Evolutionary conservation across 225 moss, liverwort and hornwort genomes (phyloP).

Genomic region (Neckera pumila): DNA sequence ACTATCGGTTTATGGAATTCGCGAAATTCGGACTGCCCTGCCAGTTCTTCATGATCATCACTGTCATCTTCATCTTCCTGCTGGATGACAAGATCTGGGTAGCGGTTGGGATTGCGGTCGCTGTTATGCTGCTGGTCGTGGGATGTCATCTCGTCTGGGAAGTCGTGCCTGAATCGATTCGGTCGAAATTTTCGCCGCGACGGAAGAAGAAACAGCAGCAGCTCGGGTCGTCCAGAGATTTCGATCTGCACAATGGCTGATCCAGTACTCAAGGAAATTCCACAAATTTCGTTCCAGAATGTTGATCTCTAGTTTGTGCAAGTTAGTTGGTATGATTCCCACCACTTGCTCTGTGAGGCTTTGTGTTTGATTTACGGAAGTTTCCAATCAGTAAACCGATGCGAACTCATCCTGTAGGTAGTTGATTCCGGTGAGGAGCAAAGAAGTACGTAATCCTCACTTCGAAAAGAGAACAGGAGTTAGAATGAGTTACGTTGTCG

Average conservation of each 20-base stretch:
- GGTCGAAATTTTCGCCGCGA: neutral
- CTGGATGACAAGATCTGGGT: constrained; percentile 15
- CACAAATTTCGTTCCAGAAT: neutral
- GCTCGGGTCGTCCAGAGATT: neutral
- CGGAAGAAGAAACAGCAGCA: neutral
- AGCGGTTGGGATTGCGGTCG: neutral
- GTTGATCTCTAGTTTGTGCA: neutral
- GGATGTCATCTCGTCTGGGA: neutral
- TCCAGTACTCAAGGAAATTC: neutral
- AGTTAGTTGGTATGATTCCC: neutral
- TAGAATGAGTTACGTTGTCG: neutral
- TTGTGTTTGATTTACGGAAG: neutral
- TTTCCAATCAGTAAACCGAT: neutral
- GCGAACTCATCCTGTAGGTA: neutral
- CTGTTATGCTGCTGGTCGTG: neutral
- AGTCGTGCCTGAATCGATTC: neutral
- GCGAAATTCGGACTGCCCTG: constrained; percentile 19
- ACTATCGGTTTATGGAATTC: constrained; percentile 15
- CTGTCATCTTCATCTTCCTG: neutral
- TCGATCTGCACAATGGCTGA: neutral
- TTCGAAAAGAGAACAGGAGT: neutral
- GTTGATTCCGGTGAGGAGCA: neutral
- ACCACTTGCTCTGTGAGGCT: neutral
- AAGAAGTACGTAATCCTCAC: neutral
- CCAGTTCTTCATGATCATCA: neutral